phyloP scores from a whole-genome alignment of 2,329 filamentous ascomycete genomes.

The Dactylellina cionopaga region DNA sequence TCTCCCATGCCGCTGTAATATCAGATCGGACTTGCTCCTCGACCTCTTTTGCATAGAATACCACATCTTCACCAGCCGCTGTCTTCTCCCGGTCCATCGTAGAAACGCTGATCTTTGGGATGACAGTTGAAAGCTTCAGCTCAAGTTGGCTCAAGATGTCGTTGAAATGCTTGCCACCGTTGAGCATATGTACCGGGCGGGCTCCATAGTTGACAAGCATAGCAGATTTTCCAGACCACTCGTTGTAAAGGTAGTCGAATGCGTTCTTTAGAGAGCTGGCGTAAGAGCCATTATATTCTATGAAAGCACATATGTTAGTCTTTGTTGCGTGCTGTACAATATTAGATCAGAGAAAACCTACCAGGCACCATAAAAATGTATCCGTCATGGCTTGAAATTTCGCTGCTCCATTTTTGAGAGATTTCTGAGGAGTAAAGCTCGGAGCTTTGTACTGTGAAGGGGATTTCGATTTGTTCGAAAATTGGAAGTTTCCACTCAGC shows the following conservation, averaged over 20 bases:
- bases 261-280: slow-evolving; percentile 70
- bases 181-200: slow-evolving; percentile 16
- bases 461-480: slow-evolving; percentile 61
- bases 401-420: slow-evolving; percentile 60
- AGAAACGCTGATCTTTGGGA: slow-evolving; percentile 34
- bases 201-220: slow-evolving; percentile 68
- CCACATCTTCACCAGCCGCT: slow-evolving; percentile 28
- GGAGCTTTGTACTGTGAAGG: slow-evolving; percentile 58
- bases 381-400: slow-evolving; percentile 59
- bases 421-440: slow-evolving; percentile 60
- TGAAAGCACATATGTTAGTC: neutral
- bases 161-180: slow-evolving; percentile 40
- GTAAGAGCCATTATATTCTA: slow-evolving; percentile 69
- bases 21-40: slow-evolving; percentile 26
- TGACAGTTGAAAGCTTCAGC: slow-evolving; percentile 22
- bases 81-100: slow-evolving; percentile 48
- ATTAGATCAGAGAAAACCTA: slow-evolving; percentile 9
- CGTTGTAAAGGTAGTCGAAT: slow-evolving; percentile 70
- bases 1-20: slow-evolving; percentile 26
- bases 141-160: slow-evolving; percentile 29
- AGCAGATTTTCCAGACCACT: slow-evolving; percentile 69
- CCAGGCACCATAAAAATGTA: slow-evolving; percentile 60
- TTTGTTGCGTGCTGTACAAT: neutral
- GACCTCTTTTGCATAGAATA: slow-evolving; percentile 36
- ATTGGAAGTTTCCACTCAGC: slow-evolving; percentile 59